These are phyloP conservation scores for Blastocystis hominis DNA, from an alignment of 352 stramenopile genomes.

Conservation along the genomic window DNA sequence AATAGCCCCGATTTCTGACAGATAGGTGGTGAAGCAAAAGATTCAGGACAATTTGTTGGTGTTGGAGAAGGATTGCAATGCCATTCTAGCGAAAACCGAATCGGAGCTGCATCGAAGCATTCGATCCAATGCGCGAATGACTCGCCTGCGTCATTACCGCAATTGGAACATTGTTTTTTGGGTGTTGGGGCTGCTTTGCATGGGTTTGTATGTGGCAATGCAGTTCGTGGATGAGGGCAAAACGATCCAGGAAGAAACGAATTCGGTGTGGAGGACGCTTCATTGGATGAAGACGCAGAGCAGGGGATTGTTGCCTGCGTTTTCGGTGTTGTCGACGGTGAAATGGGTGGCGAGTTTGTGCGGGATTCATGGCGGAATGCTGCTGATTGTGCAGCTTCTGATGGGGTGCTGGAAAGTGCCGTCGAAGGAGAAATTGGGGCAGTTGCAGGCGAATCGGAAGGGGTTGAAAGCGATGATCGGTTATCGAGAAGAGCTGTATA, in stretches of 20 bases:
- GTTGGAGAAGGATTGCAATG: constrained; percentile 61
- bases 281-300: neutral
- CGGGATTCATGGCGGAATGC: neutral
- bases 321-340: neutral
- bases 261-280: neutral
- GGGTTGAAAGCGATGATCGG: constrained; percentile 20
- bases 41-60: constrained; percentile 68
- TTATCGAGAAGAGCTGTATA: constrained; percentile 50
- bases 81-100: constrained; percentile 1
- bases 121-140: neutral
- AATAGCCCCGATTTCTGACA: constrained; percentile 62
- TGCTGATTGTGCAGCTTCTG: neutral
- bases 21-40: constrained; percentile 68
- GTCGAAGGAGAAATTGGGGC: constrained; percentile 23
- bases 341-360: neutral
- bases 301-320: neutral
- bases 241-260: neutral
- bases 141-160: neutral
- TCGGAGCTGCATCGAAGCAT: constrained; percentile 50
- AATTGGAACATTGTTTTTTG: neutral
- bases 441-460: constrained; percentile 32
- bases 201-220: constrained; percentile 3
- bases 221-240: neutral
- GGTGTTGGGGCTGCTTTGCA: neutral
- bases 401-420: neutral